phyloP scores from a whole-genome alignment of 2,329 filamentous ascomycete species.

The Lanzia echinophila region DNA sequence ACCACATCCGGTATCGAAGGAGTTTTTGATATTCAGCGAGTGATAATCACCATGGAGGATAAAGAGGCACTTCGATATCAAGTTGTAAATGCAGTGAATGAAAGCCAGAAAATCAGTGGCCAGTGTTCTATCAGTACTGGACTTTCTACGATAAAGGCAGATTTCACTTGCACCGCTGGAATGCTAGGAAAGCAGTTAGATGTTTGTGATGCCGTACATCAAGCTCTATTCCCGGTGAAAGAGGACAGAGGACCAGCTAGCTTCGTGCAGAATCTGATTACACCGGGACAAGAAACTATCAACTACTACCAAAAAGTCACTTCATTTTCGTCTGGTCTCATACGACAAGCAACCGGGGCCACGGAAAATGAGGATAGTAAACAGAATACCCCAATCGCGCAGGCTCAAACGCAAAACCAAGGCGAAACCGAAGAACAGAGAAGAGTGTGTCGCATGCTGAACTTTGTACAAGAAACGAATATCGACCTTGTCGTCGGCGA shows the following conservation, averaged over 20 bases:
- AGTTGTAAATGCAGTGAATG: conserved; percentile 23
- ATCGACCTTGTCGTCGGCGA: conserved; percentile 28
- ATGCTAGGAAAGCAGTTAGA: conserved; percentile 29
- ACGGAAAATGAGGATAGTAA: conserved; percentile 8
- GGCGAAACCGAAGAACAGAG: conserved; percentile 18
- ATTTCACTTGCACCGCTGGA: conserved; percentile 27
- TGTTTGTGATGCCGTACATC: conserved; percentile 26
- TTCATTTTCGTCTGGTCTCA: conserved; percentile 5
- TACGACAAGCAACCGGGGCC: neutral
- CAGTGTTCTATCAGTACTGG: conserved; percentile 31
- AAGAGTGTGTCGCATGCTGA: conserved; percentile 26
- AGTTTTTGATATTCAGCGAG: conserved; percentile 29
- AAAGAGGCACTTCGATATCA: conserved; percentile 23
- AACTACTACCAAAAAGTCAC: conserved; percentile 3
- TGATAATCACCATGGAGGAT: conserved; percentile 26
- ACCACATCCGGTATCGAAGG: conserved; percentile 28
- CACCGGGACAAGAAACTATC: conserved; percentile 3
- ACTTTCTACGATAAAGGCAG: conserved; percentile 26
- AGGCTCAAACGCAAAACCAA: neutral
- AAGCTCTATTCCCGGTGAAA: conserved; percentile 21
- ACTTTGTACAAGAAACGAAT: conserved; percentile 27
- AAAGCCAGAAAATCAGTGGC: conserved; percentile 26
- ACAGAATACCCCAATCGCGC: conserved; percentile 5
- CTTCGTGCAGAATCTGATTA: neutral
- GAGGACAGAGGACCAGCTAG: neutral